phyloP scores from a whole-genome alignment of 345 rosid species.

The Gossypium rotundifolium region DNA sequence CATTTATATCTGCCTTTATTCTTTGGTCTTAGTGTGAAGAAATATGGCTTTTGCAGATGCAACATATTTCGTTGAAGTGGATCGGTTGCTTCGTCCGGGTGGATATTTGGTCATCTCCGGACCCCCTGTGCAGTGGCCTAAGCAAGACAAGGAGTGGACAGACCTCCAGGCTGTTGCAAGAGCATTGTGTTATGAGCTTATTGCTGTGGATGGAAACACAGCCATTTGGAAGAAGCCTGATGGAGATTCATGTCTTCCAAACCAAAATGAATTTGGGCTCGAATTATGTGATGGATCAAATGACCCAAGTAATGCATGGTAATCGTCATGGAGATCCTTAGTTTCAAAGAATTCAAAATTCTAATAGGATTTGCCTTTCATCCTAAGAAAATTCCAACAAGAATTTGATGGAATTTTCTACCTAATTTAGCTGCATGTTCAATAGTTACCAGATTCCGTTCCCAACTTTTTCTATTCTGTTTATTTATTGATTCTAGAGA shows the following conservation, averaged over 20 bases:
- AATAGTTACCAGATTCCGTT: not conserved
- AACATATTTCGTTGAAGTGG: constrained; percentile 88
- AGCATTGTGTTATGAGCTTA: constrained; percentile 79
- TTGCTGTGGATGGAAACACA: constrained; percentile 88
- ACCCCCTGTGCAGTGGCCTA: constrained; percentile 99
- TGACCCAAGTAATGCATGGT: constrained; percentile 80
- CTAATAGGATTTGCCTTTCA: not conserved
- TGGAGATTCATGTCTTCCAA: constrained; percentile 66
- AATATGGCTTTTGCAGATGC: constrained; percentile 59
- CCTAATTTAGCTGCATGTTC: constrained; percentile 4
- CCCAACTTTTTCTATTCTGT: not conserved
- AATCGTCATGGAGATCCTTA: constrained; percentile 18
- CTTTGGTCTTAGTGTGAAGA: constrained; percentile 15
- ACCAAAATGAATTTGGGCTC: constrained; percentile 72
- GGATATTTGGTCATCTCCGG: constrained; percentile 96
- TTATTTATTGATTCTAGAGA: not conserved
- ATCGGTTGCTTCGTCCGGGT: constrained; percentile 85
- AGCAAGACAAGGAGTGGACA: constrained; percentile 98
- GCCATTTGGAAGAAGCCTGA: constrained; percentile 91
- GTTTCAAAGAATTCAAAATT: constrained; percentile 8
- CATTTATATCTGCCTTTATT: constrained; percentile 11
- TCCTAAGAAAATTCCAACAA: not conserved
- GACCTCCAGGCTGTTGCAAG: constrained; percentile 95
- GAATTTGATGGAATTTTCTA: constrained; percentile 2
- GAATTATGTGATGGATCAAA: constrained; percentile 62